Evolutionary conservation across 352 stramenopile species (phyloP).

Genomic region (Phytophthora pini): DNA sequence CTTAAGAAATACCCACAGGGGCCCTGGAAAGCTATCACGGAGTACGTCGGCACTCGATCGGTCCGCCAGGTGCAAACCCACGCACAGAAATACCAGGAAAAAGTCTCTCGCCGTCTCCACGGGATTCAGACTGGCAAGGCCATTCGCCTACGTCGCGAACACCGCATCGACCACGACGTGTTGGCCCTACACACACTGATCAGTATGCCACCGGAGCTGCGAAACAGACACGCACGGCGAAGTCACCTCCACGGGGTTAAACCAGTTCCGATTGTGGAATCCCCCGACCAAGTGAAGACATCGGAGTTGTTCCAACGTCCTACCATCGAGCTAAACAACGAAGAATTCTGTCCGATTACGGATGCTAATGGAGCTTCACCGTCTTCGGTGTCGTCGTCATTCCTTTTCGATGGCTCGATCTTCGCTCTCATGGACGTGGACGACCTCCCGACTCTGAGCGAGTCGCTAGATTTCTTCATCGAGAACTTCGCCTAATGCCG

Average conservation of each 20-base stretch:
- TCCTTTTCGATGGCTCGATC: slow-evolving; percentile 25
- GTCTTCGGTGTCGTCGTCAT: slow-evolving; percentile 41
- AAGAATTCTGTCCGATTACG: slow-evolving; percentile 7
- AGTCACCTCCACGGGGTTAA: slow-evolving; percentile 15
- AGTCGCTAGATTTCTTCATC: slow-evolving; percentile 74
- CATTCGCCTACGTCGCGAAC: slow-evolving; percentile 53
- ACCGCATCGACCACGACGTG: slow-evolving; percentile 67
- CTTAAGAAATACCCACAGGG: slow-evolving; percentile 58
- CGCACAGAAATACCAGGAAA: slow-evolving; percentile 76
- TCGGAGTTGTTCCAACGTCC: slow-evolving; percentile 25
- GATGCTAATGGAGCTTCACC: slow-evolving; percentile 39
- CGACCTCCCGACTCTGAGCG: slow-evolving; percentile 54
- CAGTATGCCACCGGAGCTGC: slow-evolving; percentile 26
- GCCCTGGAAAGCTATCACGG: slow-evolving; percentile 57
- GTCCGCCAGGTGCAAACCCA: slow-evolving; percentile 76
- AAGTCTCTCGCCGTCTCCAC: slow-evolving; percentile 65
- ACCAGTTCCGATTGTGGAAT: background rate
- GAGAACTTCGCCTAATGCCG: slow-evolving; percentile 38
- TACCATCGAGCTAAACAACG: slow-evolving; percentile 25
- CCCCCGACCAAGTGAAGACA: slow-evolving; percentile 1
- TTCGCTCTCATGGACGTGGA: slow-evolving; percentile 30
- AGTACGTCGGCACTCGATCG: slow-evolving; percentile 54
- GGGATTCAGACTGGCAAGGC: slow-evolving; percentile 65
- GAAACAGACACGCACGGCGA: slow-evolving; percentile 33
- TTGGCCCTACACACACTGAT: slow-evolving; percentile 47